phyloP scores from a whole-genome alignment of 371 early-diverging fungal genomes.

The Mucor indicus region DNA sequence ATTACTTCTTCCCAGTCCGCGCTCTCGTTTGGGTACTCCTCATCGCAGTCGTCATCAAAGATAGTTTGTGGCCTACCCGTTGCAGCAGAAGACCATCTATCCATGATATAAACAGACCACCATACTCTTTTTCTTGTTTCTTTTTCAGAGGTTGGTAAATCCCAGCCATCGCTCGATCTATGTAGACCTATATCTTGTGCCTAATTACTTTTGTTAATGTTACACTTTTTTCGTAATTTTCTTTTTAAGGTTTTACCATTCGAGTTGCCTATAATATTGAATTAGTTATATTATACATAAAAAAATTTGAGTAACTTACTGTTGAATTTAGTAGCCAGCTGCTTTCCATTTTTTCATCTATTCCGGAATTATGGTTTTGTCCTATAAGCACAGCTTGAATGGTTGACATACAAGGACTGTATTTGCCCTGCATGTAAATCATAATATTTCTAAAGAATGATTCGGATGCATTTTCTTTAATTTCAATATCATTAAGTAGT shows the following conservation, averaged over 20 bases:
- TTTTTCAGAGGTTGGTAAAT: constrained; percentile 34
- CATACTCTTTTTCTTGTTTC: constrained; percentile 54
- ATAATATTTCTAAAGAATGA: constrained; percentile 3
- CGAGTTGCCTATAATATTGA: constrained; percentile 15
- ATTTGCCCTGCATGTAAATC: constrained; percentile 1
- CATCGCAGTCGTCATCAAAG: constrained; percentile 40
- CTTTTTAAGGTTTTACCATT: no score
- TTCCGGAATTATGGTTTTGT: constrained; percentile 27
- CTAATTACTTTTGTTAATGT: constrained; percentile 2
- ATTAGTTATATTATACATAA: no score
- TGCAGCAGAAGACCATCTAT: constrained; percentile 35
- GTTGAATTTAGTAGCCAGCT: constrained; percentile 32
- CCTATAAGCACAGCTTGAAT: constrained; percentile 34
- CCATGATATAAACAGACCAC: constrained; percentile 51
- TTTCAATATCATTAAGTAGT: constrained; percentile 5
- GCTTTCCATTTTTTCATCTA: constrained; percentile 12
- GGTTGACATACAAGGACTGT: constrained; percentile 21
- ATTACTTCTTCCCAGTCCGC: constrained; percentile 31
- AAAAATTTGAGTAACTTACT: constrained; percentile 2
- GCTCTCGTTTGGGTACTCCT: constrained; percentile 20
- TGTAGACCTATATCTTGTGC: constrained; percentile 56
- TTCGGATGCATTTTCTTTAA: background rate
- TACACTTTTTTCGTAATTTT: no score
- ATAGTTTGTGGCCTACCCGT: constrained; percentile 27
- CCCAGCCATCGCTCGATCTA: constrained; percentile 33